Conservation (phyloP, 2,329 filamentous ascomycete genomes). For the Fusarium sp. region DNA sequence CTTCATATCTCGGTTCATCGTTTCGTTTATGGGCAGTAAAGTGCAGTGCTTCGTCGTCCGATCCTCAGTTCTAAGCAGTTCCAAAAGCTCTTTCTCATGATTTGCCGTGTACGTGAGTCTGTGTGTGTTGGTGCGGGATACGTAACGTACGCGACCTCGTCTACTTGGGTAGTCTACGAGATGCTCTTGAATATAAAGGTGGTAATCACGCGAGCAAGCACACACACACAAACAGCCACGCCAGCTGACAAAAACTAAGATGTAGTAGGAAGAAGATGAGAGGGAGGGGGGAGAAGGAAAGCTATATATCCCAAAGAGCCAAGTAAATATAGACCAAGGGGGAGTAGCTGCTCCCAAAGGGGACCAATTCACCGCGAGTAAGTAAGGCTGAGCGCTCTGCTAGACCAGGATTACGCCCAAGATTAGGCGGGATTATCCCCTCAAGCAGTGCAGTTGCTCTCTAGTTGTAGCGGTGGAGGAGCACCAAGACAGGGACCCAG, state of each 20-base stretch:
- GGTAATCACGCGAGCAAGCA: slow-evolving; percentile 42
- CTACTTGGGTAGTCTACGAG: slow-evolving; percentile 31
- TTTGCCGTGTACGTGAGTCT: slow-evolving; percentile 31
- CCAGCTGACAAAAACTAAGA: slow-evolving; percentile 29
- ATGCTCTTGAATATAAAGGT: slow-evolving; percentile 23
- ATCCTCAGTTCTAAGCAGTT: slow-evolving; percentile 35
- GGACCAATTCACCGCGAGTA: slow-evolving; percentile 37
- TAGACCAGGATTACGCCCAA: slow-evolving; percentile 35
- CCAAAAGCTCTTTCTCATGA: slow-evolving; percentile 37
- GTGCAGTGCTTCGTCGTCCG: slow-evolving; percentile 31
- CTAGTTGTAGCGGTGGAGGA: slow-evolving; percentile 36
- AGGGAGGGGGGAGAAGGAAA: slow-evolving; percentile 33
- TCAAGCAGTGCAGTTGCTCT: slow-evolving; percentile 13
- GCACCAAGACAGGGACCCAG: slow-evolving; percentile 21
- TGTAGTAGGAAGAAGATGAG: slow-evolving; percentile 20
- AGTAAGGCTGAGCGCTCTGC: slow-evolving; percentile 44
- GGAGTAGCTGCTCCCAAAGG: slow-evolving; percentile 22
- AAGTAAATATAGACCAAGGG: slow-evolving; percentile 38
- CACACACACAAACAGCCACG: slow-evolving; percentile 37
- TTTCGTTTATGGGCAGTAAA: slow-evolving; percentile 20
- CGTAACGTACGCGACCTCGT: slow-evolving; percentile 23
- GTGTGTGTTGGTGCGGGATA: slow-evolving; percentile 14
- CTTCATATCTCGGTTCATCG: slow-evolving; percentile 40
- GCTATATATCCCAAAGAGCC: slow-evolving; percentile 40
- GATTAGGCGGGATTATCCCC: slow-evolving; percentile 26